These are phyloP conservation scores for Corynascus novoguineensis DNA, from an alignment of 495 filamentous ascomycete genomes.

Conservation along the genomic window DNA sequence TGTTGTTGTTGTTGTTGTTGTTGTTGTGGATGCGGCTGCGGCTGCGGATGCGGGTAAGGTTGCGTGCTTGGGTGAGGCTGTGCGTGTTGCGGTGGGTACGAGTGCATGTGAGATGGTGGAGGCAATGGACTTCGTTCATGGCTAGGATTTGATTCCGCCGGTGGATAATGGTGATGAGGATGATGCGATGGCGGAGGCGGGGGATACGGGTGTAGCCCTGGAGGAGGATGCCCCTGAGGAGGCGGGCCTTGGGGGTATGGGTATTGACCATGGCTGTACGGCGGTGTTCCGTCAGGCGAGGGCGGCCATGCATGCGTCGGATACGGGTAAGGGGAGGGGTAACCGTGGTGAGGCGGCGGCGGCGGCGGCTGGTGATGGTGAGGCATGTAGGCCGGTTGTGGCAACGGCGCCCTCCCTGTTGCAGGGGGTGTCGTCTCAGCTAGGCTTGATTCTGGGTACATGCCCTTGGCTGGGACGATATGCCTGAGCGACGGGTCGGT, in stretches of 20 bases:
- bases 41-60: background rate
- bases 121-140: conserved; percentile 18
- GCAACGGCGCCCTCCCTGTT: conserved; percentile 45
- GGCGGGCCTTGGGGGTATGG: conserved; percentile 12
- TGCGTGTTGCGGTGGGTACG: conserved; percentile 12
- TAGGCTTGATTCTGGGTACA: conserved; percentile 97
- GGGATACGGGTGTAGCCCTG: conserved; percentile 3
- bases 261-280: conserved; percentile 32
- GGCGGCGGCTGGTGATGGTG: conserved; percentile 36
- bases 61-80: conserved; percentile 6
- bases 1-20: background rate
- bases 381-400: conserved; percentile 34
- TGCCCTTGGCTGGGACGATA: conserved; percentile 79
- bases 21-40: background rate
- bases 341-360: conserved; percentile 46
- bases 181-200: conserved; percentile 14
- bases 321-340: conserved; percentile 38
- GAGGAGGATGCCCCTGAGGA: conserved; percentile 2
- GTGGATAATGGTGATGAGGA: conserved; percentile 9
- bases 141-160: background rate
- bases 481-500: conserved; percentile 74
- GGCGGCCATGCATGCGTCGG: conserved; percentile 59
- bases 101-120: conserved; percentile 3
- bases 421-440: conserved; percentile 62
- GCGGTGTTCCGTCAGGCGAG: conserved; percentile 48